Evolutionary conservation across 768 basidiomycete species (phyloP), one percentile per base, ranked within the genome.

Genomic region (Agaricus blazei): DNA sequence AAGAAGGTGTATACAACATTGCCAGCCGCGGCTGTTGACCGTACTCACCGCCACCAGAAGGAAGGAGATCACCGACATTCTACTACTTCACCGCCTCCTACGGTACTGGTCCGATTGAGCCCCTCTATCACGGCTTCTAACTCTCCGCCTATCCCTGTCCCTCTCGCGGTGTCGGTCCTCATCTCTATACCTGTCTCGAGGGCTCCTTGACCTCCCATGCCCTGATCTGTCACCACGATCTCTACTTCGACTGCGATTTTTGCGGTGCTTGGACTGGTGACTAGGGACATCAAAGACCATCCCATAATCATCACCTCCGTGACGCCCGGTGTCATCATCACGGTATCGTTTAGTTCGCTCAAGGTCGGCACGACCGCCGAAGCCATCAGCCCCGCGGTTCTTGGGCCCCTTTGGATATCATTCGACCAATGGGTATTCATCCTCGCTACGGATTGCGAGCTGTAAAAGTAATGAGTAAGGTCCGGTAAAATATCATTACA

Each of bases 361-460:
- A 12, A 93, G 73, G 63, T 93, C 85, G 24, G 85, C 81, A 34
- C 90, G 77, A 27, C 91, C 90, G 0, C 72, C 91, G 61, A 85
- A 92, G 19, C 65, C 61, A 37, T 60, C 51, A 3, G 80, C 79
- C 26, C 70, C 70, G 23, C 67, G 62, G 23, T 70, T 75, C 64
- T 60, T 58, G 46, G 68, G 1, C 79, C 71, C 57, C 81, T 71
- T 63, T 78, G 80, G 54, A 87, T 80, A 56, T 88, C 75, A 71
- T 92, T 93, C 3, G 91, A 88, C 91, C 92, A 95, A 11, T 72
- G 67, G 9, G 73, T 83, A 67, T 96, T 95, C 48, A 92, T 70
- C 48, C 88, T 87, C 3, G 94, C 88, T 48, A 99, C 96, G 12
- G 95, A 97, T 77, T 98, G 94, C 7, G 93, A 95, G 77, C 90